These are phyloP conservation scores for Spirogloea muscicola DNA, from an alignment of 139 green algal species.

Conservation along the genomic window DNA sequence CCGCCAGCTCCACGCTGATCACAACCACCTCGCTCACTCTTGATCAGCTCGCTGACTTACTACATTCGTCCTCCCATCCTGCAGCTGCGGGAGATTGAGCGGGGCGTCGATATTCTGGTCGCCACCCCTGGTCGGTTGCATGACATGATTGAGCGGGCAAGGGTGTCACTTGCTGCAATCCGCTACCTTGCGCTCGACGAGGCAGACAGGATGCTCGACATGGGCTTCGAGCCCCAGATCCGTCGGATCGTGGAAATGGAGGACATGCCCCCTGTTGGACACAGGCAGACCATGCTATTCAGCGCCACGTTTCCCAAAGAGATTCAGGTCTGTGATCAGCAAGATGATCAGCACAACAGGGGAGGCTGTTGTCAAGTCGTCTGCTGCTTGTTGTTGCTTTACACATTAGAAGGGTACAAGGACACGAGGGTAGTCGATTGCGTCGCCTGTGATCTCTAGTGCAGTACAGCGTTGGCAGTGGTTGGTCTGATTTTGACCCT, in stretches of 20 bases:
- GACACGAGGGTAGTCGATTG: not conserved
- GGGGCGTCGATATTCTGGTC: conserved; percentile 92
- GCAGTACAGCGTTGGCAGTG: too few relatives aligned
- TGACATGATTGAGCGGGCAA: conserved; percentile 88
- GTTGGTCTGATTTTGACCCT: too few relatives aligned
- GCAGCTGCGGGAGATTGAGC: conserved; percentile 89
- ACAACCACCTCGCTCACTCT: too few relatives aligned
- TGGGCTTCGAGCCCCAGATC: conserved; percentile 97
- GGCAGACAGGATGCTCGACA: conserved; percentile 96
- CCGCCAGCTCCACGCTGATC: too few relatives aligned
- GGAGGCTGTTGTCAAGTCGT: too few relatives aligned
- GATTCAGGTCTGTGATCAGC: too few relatives aligned
- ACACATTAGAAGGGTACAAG: not conserved
- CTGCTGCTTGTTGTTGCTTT: not conserved
- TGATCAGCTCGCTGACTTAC: too few relatives aligned
- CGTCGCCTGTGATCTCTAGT: not conserved
- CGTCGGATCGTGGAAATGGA: conserved; percentile 53
- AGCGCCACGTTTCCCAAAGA: conserved; percentile 94
- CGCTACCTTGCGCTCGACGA: conserved; percentile 87
- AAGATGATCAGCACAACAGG: too few relatives aligned
- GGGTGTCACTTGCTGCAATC: conserved; percentile 69
- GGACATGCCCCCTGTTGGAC: conserved; percentile 80
- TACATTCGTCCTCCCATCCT: too few relatives aligned
- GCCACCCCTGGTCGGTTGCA: conserved; percentile 89
- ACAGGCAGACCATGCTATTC: conserved; percentile 95